Conservation (phyloP, 2,329 filamentous ascomycete species). For the Fonsecaea multimorphosa region DNA sequence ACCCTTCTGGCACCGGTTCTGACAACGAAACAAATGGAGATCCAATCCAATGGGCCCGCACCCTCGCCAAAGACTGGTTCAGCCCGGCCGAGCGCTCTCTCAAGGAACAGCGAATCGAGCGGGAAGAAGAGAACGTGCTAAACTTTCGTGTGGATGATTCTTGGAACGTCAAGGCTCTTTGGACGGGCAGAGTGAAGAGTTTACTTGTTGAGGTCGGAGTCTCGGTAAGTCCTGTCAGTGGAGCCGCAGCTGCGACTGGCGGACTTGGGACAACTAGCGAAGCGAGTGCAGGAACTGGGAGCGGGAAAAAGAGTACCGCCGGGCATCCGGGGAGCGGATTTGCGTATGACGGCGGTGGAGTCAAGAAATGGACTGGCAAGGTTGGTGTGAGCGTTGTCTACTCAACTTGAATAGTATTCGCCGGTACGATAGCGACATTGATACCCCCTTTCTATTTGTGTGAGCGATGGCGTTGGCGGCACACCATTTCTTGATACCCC, state of each 20-base stretch:
- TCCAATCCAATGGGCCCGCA: slow-evolving; percentile 53
- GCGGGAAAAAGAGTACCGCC: background rate
- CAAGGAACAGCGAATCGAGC: slow-evolving; percentile 62
- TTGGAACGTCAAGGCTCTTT: slow-evolving; percentile 81
- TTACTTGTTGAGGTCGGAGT: slow-evolving; percentile 89
- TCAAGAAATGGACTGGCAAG: slow-evolving; percentile 38
- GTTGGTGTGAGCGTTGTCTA: slow-evolving; percentile 39
- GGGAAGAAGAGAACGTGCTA: slow-evolving; percentile 81
- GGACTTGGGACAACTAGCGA: slow-evolving; percentile 1
- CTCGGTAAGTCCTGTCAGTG: slow-evolving; percentile 67
- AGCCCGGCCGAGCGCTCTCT: slow-evolving; percentile 43
- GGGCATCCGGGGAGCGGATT: background rate
- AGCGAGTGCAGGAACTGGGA: background rate
- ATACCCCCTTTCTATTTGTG: background rate
- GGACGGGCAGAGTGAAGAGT: slow-evolving; percentile 93
- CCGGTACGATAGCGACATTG: background rate
- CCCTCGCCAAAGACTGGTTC: slow-evolving; percentile 44
- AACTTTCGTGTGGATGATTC: slow-evolving; percentile 91
- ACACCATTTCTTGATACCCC: background rate
- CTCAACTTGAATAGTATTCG: slow-evolving; percentile 31
- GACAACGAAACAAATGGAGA: slow-evolving; percentile 38
- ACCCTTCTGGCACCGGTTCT: background rate
- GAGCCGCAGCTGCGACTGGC: slow-evolving; percentile 13
- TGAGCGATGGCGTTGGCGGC: slow-evolving; percentile 4
- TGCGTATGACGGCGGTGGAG: slow-evolving; percentile 5